These are phyloP conservation scores for Phytophthora boehmeriae DNA, from an alignment of 352 stramenopile species.

Conservation along the genomic window DNA sequence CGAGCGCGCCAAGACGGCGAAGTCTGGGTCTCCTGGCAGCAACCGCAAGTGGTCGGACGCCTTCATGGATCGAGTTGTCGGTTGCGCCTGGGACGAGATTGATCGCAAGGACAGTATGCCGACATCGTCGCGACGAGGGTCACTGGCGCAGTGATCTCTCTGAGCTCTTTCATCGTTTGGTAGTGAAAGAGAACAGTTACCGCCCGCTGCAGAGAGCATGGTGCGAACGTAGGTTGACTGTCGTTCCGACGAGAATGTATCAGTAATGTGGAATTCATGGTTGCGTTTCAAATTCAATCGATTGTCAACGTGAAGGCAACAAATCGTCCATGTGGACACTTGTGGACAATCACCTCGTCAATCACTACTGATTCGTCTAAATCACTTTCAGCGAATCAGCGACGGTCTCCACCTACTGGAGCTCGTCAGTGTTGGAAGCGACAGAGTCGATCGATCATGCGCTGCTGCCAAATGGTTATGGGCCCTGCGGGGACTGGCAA, in stretches of 20 bases:
- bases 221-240: neutral
- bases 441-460: slow-evolving; percentile 53
- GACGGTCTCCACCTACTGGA: neutral
- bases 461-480: slow-evolving; percentile 92
- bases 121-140: slow-evolving; percentile 38
- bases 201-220: slow-evolving; percentile 10
- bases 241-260: slow-evolving; percentile 20
- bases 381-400: no score
- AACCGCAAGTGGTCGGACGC: slow-evolving; percentile 58
- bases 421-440: slow-evolving; percentile 16
- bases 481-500: slow-evolving; percentile 92
- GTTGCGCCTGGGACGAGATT: slow-evolving; percentile 70
- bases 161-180: slow-evolving; percentile 19
- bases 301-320: neutral
- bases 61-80: slow-evolving; percentile 68
- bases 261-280: neutral
- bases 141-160: slow-evolving; percentile 25
- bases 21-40: slow-evolving; percentile 22
- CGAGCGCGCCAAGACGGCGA: slow-evolving; percentile 58
- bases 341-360: no score
- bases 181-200: slow-evolving; percentile 21
- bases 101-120: slow-evolving; percentile 37
- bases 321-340: neutral
- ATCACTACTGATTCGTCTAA: no score
- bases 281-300: neutral